phyloP scores from a whole-genome alignment of 2,329 filamentous ascomycete genomes.

The Cladorrhinum sp. region DNA sequence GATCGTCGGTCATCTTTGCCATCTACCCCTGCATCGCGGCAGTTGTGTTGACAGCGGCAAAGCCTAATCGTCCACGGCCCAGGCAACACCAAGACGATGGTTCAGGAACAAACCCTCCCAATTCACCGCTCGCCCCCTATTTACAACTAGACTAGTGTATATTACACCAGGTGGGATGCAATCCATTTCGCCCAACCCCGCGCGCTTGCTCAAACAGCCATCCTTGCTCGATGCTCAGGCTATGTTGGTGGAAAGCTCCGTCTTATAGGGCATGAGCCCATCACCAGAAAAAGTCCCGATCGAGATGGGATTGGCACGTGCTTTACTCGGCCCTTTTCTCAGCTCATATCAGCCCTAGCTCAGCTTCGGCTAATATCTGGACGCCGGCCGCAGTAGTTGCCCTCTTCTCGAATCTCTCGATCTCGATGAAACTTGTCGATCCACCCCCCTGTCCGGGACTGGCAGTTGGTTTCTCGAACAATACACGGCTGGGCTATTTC shows the following conservation, averaged over 20 bases:
- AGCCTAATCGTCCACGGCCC: background rate
- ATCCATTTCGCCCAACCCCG: background rate
- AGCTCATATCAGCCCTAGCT: background rate
- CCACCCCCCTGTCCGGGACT: background rate
- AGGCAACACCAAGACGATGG: background rate
- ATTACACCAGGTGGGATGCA: background rate
- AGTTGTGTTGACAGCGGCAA: background rate
- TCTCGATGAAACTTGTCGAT: background rate
- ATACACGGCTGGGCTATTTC: background rate
- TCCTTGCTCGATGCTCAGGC: background rate
- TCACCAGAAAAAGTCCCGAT: background rate
- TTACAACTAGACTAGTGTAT: background rate
- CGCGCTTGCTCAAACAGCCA: background rate
- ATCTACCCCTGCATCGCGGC: background rate
- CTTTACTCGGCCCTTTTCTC: background rate
- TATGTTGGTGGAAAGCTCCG: background rate
- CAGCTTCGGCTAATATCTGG: background rate
- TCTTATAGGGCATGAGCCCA: background rate
- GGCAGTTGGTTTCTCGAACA: background rate
- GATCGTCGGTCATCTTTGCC: background rate
- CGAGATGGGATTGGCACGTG: background rate
- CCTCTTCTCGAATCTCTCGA: background rate
- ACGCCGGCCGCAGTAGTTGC: no score
- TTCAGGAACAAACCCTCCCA: background rate
- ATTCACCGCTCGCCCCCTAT: background rate